These are phyloP conservation scores for Fragaria nilgerrensis DNA, from an alignment of 306 rosid species.

Conservation along the genomic window DNA sequence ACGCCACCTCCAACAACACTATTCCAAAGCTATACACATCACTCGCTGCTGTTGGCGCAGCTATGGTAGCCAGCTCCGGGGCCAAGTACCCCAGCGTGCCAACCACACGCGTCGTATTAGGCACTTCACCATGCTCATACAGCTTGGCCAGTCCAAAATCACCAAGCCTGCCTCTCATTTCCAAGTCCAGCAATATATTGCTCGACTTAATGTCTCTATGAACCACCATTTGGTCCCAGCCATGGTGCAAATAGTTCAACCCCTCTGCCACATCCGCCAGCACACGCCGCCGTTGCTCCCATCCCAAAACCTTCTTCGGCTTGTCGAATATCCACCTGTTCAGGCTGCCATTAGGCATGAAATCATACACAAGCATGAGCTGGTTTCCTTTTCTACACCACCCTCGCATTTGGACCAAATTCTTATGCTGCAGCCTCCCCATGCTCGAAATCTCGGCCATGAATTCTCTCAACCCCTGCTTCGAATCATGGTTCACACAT, in stretches of 20 bases:
- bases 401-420: slow-evolving; percentile 82
- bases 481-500: slow-evolving; percentile 86
- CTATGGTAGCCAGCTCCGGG: slow-evolving; percentile 64
- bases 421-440: slow-evolving; percentile 92
- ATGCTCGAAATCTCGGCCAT: slow-evolving; percentile 95
- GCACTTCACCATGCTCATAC: slow-evolving; percentile 79
- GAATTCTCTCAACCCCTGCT: slow-evolving; percentile 83
- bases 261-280: slow-evolving; percentile 88
- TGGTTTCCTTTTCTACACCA: slow-evolving; percentile 80
- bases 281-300: slow-evolving; percentile 61
- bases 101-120: slow-evolving; percentile 79
- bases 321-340: slow-evolving; percentile 68
- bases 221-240: slow-evolving; percentile 88
- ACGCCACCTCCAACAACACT: slow-evolving; percentile 83
- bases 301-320: slow-evolving; percentile 42
- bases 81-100: slow-evolving; percentile 91
- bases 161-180: slow-evolving; percentile 78
- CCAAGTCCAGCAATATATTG: slow-evolving; percentile 66
- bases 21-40: slow-evolving; percentile 86
- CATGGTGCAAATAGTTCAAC: slow-evolving; percentile 74
- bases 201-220: slow-evolving; percentile 86
- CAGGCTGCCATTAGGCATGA: slow-evolving; percentile 85
- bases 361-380: slow-evolving; percentile 82
- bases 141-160: slow-evolving; percentile 92
- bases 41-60: slow-evolving; percentile 71